Evolutionary conservation across 192 early-diverging fungal genomes (phyloP), one percentile per base, ranked within the genome.

Genomic region (Backusella westeae): DNA sequence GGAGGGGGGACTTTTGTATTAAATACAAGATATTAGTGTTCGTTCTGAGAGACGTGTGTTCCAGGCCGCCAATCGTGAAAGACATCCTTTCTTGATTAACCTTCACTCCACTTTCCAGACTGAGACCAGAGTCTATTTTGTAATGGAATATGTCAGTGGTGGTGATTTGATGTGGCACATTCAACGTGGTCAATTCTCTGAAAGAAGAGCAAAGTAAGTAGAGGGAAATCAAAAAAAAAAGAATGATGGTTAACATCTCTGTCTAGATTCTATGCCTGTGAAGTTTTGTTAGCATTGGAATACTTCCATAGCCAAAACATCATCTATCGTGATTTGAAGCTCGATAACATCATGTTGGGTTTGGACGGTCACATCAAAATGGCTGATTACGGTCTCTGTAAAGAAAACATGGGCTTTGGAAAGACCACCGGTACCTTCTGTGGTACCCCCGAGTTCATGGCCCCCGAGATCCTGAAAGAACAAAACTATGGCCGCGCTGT

Each of bases 101-200:
- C 83, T 99, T 73, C 97, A 99, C 82, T 96, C 96, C 19, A 94
- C 93, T 83, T 97, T 97, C 88, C 96, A 98, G 81, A 96, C 95
- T 0, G 92, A 96, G 67, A 94, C 93, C 67, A 86, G 96, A 72
- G 91, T 99, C 46, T 99, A 97, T 84, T 98, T 98, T 84, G 96
- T 97, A 23, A 98, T 97, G 95, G 97, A 99, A 78, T 99, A 96
- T 87, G 95, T 97, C 46, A 90, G 89, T 21, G 97, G 97, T 75
- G 97, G 97, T 49, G 97, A 99, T 86, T 82, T 99, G 80, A 98
- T 99, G 96, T 94, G 96, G 89, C 97, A 98, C 77, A 96, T 99
- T 66, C 97, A 98, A 78, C 90, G 93, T 75, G 87, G 89, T 70
- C 93, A 93, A 75, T 98, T 99, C 78, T 91, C 94, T 67, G 94